Evolutionary conservation across 345 rosid species (phyloP).

Genomic region (Moricandia moricandioides): DNA sequence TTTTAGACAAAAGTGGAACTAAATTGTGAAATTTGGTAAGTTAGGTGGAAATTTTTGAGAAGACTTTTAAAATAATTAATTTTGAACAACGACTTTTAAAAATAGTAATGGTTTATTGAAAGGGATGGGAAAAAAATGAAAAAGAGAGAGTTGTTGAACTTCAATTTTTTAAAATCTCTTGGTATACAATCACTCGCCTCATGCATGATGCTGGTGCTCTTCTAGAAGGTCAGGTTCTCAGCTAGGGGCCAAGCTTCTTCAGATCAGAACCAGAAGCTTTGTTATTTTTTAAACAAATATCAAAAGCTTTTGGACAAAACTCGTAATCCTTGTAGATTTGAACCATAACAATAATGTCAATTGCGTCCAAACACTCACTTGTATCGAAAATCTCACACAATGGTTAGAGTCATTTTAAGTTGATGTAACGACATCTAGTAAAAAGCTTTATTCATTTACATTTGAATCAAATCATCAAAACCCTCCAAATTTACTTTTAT

Average conservation of each 20-base stretch:
- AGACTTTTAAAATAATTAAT: background rate
- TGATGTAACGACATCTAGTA: too few species aligned
- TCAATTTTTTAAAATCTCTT: slow-evolving; percentile 15
- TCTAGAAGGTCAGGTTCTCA: slow-evolving; percentile 28
- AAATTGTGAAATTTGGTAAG: slow-evolving; percentile 35
- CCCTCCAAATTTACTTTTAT: background rate
- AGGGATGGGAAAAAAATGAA: slow-evolving; percentile 5
- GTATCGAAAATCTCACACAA: too few species aligned
- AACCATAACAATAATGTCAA: too few species aligned
- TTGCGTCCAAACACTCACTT: too few species aligned
- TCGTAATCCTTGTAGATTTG: too few species aligned
- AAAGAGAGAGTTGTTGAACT: slow-evolving; percentile 33
- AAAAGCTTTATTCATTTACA: background rate
- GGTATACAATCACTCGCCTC: slow-evolving; percentile 34
- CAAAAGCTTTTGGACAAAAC: too few species aligned
- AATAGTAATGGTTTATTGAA: background rate
- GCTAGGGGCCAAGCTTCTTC: background rate
- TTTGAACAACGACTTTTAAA: background rate
- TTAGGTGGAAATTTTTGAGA: slow-evolving; percentile 25
- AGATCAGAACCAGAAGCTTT: slow-evolving; percentile 1
- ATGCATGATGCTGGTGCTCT: slow-evolving; percentile 31
- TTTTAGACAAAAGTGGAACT: slow-evolving; percentile 7
- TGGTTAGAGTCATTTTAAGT: too few species aligned
- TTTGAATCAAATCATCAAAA: background rate
- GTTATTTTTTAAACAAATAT: too few species aligned